phyloP scores from a whole-genome alignment of 352 stramenopile species.

The Pythium sp. region DNA sequence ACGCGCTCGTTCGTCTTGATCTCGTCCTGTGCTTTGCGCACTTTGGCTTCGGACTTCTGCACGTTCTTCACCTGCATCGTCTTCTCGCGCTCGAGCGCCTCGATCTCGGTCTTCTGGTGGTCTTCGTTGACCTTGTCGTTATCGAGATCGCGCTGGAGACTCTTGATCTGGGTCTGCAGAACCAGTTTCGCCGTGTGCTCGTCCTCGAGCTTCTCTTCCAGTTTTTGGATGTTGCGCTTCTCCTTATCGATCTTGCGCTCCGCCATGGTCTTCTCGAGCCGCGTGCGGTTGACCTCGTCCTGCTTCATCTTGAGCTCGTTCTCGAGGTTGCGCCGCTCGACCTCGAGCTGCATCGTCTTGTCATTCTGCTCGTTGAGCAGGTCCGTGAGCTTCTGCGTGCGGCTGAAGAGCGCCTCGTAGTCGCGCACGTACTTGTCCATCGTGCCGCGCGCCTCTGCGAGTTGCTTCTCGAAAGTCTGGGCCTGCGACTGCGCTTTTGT shows the following conservation, averaged over 20 bases:
- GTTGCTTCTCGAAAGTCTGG: conserved; percentile 86
- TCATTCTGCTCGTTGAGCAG: conserved; percentile 92
- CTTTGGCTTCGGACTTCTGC: conserved; percentile 80
- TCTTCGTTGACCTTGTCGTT: conserved; percentile 78
- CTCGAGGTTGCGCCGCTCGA: conserved; percentile 75
- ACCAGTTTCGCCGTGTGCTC: conserved; percentile 86
- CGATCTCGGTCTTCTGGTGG: conserved; percentile 67
- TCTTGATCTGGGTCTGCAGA: conserved; percentile 82
- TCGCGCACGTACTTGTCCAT: conserved; percentile 94
- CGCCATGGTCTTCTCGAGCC: conserved; percentile 87
- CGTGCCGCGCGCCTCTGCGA: conserved; percentile 63
- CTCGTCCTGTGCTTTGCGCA: conserved; percentile 86
- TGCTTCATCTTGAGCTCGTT: conserved; percentile 84
- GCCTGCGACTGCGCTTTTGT: conserved; percentile 68
- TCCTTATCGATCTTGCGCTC: conserved; percentile 90
- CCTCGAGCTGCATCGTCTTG: conserved; percentile 81
- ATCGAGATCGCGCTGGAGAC: conserved; percentile 77
- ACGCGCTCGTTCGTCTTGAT: conserved; percentile 92
- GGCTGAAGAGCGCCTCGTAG: conserved; percentile 90
- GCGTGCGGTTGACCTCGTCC: conserved; percentile 82
- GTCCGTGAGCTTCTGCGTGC: conserved; percentile 91
- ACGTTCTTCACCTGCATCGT: conserved; percentile 80
- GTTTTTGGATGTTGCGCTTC: conserved; percentile 81
- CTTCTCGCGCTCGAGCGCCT: conserved; percentile 87
- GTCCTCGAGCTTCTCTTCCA: conserved; percentile 90